phyloP scores from a whole-genome alignment of 805 yeast species.

The Pichia exigua region DNA sequence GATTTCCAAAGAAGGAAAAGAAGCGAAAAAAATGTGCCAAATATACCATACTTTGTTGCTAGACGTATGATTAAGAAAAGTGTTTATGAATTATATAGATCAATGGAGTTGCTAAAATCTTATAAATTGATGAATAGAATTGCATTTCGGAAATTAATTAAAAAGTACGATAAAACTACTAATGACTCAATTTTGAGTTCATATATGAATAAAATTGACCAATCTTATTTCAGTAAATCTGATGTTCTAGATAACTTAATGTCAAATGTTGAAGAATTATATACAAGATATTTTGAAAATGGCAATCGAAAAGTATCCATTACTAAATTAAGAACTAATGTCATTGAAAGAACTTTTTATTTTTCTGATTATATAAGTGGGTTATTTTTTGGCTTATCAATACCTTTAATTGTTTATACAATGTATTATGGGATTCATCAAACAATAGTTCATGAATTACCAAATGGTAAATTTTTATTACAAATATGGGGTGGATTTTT shows the following conservation, averaged over 20 bases:
- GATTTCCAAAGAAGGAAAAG: conserved; percentile 39
- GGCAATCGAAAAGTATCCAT: conserved; percentile 66
- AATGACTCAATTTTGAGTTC: conserved; percentile 33
- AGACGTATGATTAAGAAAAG: conserved; percentile 63
- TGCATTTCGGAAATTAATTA: conserved; percentile 81
- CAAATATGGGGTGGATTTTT: conserved; percentile 95
- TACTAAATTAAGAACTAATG: conserved; percentile 54
- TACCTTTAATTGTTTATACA: conserved; percentile 61
- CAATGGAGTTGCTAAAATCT: conserved; percentile 60
- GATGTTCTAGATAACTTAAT: conserved; percentile 60
- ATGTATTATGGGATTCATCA: conserved; percentile 36
- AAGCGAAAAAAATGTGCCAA: background rate
- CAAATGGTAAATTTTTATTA: conserved; percentile 53
- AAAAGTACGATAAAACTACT: conserved; percentile 80
- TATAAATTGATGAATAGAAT: conserved; percentile 75
- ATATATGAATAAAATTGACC: conserved; percentile 53
- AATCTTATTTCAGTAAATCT: conserved; percentile 52
- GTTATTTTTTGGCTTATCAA: conserved; percentile 55
- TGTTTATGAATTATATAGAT: conserved; percentile 62
- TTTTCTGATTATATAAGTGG: conserved; percentile 55
- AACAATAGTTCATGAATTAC: conserved; percentile 32
- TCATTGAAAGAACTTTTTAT: conserved; percentile 33
- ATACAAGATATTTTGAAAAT: conserved; percentile 56
- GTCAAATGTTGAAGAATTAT: conserved; percentile 58
- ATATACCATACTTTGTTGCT: conserved; percentile 56